Percentiles rank a stretch among this genome's conserved stretches.
phyloP scores from a whole-genome alignment of 306 rosid species.

The Macrotyloma uniflorum region DNA sequence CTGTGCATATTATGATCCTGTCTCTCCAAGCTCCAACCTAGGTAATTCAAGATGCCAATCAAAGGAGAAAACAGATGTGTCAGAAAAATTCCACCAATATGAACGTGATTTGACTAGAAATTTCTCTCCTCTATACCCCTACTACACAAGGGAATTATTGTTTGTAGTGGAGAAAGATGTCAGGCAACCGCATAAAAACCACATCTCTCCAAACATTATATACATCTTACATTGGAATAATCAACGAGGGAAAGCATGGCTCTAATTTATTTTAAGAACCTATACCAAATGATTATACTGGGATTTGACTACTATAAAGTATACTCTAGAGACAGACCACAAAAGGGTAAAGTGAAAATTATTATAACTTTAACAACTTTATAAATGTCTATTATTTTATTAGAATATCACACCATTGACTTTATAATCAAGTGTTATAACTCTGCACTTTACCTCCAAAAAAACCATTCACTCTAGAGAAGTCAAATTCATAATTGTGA shows the following conservation, averaged over 20 bases:
- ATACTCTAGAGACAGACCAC: neutral
- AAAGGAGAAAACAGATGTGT: constrained; percentile 28
- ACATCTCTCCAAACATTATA: neutral
- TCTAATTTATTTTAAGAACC: neutral
- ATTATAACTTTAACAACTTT: neutral
- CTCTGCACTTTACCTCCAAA: neutral
- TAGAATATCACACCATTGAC: neutral
- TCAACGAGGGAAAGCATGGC: constrained; percentile 29
- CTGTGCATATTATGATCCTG: constrained; percentile 87
- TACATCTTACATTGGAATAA: neutral
- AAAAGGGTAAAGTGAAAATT: neutral
- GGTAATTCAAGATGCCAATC: constrained; percentile 38
- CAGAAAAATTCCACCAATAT: constrained; percentile 20
- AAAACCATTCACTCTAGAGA: neutral
- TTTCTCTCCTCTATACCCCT: neutral
- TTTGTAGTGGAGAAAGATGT: constrained; percentile 6
- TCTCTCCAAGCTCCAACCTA: constrained; percentile 99
- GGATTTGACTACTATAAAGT: neutral
- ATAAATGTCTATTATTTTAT: neutral
- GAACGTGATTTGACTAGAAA: constrained; percentile 7
- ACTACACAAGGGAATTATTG: constrained; percentile 6
- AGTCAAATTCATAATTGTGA: constrained; percentile 6
- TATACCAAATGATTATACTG: neutral
- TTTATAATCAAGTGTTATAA: neutral
- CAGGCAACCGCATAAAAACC: constrained; percentile 20